Base-by-base conservation (phyloP, 1,284 basidiomycete genomes). In the Irpex sp. region DNA sequence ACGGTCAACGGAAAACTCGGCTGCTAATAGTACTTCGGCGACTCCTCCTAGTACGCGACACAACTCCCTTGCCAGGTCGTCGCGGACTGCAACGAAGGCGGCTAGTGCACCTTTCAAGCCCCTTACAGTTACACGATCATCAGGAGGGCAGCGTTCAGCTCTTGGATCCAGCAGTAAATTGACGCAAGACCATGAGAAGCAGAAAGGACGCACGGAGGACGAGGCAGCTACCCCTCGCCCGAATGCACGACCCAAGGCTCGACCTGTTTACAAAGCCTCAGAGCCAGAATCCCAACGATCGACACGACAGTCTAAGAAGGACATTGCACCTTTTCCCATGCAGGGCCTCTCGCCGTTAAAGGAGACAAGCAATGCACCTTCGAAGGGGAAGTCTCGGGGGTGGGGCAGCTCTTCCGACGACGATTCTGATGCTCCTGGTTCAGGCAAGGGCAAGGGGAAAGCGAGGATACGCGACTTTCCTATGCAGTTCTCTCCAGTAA, bases 311-410 rank as follows among this genome's bases (percentile, higher is more conserved):
- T 45, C 54, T 5, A 58, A 56, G 55, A 47, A 60, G 18, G 37
- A 57, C 5, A 10, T 56, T n/a, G 58, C 60, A 9, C 62, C 61
- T 12, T 51, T 62, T 49, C 58, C 58, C 21, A 59, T 61, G 51
- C 49, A 58, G 45, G 9, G 28, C 3, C 10, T 60, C 18, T 60
- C 59, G 4, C 59, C 59, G 3, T 21, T 58, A 10, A 58, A 51
- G 72, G 66, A 23, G 59, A 61, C n/a, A 59, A 65, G 21, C 65
- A 67, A 54, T 63, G 65, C 45, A 9, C 8, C 28, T 16, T 35
- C 33, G 18, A 54, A 54, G 53, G 59, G 47, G 18, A 52, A 23
- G 18, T 16, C 51, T 23, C 23, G 16, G 19, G n/a, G 39, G 5
- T n/a, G n/a, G 2, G 39, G 55, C 12, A 23, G 57, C 10, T 58